Conservation (phyloP, 1,284 basidiomycete species). For the Irpex sp. region DNA sequence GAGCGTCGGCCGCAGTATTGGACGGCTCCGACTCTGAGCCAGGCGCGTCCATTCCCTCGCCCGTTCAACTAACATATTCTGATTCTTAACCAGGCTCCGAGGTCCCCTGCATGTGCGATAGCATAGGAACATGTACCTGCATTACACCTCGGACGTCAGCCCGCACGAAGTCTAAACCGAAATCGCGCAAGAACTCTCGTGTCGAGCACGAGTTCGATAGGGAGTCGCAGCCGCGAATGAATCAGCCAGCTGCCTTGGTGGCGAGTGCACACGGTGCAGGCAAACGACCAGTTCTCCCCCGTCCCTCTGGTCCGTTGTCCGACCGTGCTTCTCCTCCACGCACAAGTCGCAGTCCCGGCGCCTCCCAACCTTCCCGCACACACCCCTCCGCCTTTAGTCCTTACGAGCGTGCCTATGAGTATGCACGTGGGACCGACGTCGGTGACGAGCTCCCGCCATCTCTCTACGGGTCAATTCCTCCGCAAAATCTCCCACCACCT, state of each 20-base stretch:
- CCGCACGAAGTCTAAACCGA: slow-evolving; percentile 11
- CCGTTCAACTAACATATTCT: neutral
- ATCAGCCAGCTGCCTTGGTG: slow-evolving; percentile 25
- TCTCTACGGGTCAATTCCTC: slow-evolving; percentile 2
- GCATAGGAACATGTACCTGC: slow-evolving; percentile 46
- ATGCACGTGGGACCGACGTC: slow-evolving; percentile 28
- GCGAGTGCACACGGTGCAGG: slow-evolving; percentile 21
- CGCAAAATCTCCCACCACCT: slow-evolving; percentile 1
- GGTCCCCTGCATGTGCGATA: slow-evolving; percentile 38
- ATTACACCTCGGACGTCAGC: slow-evolving; percentile 36
- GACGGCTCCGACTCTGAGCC: slow-evolving; percentile 51
- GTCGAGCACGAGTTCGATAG: neutral
- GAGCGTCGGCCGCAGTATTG: slow-evolving; percentile 52
- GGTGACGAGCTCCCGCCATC: slow-evolving; percentile 9
- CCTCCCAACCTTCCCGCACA: slow-evolving; percentile 11
- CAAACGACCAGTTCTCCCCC: slow-evolving; percentile 32
- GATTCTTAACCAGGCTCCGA: slow-evolving; percentile 23
- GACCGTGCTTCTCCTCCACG: slow-evolving; percentile 29
- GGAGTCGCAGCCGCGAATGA: slow-evolving; percentile 7
- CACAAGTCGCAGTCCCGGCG: slow-evolving; percentile 16
- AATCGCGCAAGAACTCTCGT: slow-evolving; percentile 10
- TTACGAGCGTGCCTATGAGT: slow-evolving; percentile 59
- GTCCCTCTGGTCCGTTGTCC: slow-evolving; percentile 25
- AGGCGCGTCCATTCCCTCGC: slow-evolving; percentile 30
- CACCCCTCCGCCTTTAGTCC: slow-evolving; percentile 45